A percentile compares a stretch with the other conserved stretches of the same genome.
Evolutionary conservation across 2,329 filamentous ascomycete genomes (phyloP).

Genomic region (Podosphaera leucotricha): DNA sequence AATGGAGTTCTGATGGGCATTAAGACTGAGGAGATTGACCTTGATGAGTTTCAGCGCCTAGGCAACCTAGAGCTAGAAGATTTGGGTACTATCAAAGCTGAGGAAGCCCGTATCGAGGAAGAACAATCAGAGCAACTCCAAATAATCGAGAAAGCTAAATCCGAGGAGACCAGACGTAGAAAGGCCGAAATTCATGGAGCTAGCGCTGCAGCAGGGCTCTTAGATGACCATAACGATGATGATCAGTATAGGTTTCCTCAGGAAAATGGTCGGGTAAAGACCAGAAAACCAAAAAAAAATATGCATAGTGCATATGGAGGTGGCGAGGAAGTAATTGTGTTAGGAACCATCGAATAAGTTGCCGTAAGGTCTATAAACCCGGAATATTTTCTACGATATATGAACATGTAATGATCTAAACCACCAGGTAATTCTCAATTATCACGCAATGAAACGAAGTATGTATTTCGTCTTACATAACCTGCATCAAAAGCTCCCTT

Average conservation of each 20-base stretch:
- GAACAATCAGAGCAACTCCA: constrained; percentile 24
- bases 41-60: constrained; percentile 34
- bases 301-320: constrained; percentile 10
- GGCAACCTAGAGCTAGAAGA: constrained; percentile 29
- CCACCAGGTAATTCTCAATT: no score
- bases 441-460: no score
- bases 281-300: constrained; percentile 10
- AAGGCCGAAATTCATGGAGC: constrained; percentile 10
- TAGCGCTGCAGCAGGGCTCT: constrained; percentile 3
- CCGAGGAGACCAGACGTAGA: constrained; percentile 9
- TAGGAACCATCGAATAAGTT: constrained; percentile 8
- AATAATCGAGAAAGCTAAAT: constrained; percentile 21
- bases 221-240: constrained; percentile 5
- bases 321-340: constrained; percentile 13
- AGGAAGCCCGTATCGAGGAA: constrained; percentile 21
- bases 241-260: constrained; percentile 7
- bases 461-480: no score
- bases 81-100: constrained; percentile 30
- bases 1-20: constrained; percentile 37
- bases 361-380: neutral
- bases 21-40: constrained; percentile 31
- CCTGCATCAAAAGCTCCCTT: no score
- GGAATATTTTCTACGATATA: no score
- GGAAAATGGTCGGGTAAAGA: neutral
- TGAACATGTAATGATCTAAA: no score